Base-by-base conservation (phyloP, 805 yeast genomes). In the Novakomyces olei region DNA sequence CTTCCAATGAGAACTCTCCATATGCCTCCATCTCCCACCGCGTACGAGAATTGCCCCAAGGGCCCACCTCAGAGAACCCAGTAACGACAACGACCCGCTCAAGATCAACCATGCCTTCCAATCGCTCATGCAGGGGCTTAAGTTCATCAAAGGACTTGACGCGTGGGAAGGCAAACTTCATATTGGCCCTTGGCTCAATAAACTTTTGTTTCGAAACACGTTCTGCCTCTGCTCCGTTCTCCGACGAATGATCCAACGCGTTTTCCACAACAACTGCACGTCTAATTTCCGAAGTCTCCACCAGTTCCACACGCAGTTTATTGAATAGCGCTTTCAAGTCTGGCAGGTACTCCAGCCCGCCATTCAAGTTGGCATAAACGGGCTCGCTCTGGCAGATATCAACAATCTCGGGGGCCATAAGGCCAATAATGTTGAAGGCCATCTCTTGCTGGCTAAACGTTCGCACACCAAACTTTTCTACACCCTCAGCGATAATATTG, bases 1-100 rank as follows among this genome's bases (percentile, higher is more conserved):
- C 98, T 60, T 88, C 98, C 46, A 88, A 62, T 6, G 95, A 83
- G 59, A 88, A 88, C 51, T 77, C 80, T 48, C 98, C 98, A 39
- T 55, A 44, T 29, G 95, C 79, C 61, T 88, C 98, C 92, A 88
- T 88, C 59, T 88, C 96, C 98, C 98, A 88, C 66, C 98, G 72
- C 36, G 98, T 88, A 67, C 96, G 77, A 25, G 98, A 60, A 54
- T 83, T 81, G 69, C 98, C 98, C 93, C 95, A 91, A 49, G 98
- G 98, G 51, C 95, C 91, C 45, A 88, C 96, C 61, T 88, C 99
- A 41, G 94, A 64, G 62, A 85, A 88, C 59, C 99, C 99, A 30
- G 98, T 85, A 38, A 88, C 85, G 41, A 88, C 99, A 43, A 85
- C 67, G 37, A 81, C 88, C 44, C 70, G 69, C 52, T 83, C 95